Evolutionary conservation across 257 asterid species (phyloP).

Genomic region (Nicotiana otophora): DNA sequence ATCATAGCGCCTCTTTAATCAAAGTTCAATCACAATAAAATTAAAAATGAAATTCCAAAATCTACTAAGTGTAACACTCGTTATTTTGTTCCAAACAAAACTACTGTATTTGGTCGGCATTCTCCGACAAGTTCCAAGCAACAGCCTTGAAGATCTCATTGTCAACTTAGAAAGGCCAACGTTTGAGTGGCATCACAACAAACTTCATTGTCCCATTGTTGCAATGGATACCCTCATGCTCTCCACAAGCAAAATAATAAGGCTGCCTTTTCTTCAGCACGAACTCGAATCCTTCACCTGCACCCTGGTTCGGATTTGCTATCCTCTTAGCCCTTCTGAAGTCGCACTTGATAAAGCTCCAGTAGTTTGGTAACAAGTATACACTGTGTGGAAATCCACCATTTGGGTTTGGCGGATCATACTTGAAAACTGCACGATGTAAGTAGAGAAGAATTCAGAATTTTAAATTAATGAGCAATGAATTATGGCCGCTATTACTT

Average conservation of each 20-base stretch:
- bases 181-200: conserved; percentile 52
- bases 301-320: conserved; percentile 44
- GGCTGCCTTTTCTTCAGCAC: conserved; percentile 55
- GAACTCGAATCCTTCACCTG: conserved; percentile 55
- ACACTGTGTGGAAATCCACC: conserved; percentile 53
- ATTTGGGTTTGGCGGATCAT: conserved; percentile 58
- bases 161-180: conserved; percentile 17
- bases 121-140: not conserved
- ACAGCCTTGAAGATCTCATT: not conserved
- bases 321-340: conserved; percentile 45
- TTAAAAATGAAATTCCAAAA: not conserved
- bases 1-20: not conserved
- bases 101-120: not conserved
- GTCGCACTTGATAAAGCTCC: conserved; percentile 64
- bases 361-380: conserved; percentile 41
- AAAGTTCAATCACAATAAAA: not conserved
- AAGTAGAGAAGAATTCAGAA: not conserved
- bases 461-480: not conserved
- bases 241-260: conserved; percentile 64
- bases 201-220: conserved; percentile 66
- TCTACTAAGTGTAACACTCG: not conserved
- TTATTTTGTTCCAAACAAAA: not conserved
- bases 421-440: conserved; percentile 49
- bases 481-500: not conserved
- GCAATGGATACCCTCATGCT: conserved; percentile 55